Evolutionary conservation across 1,139 yeast genomes (phyloP).

Genomic region (Groenewaldozyma sp.): DNA sequence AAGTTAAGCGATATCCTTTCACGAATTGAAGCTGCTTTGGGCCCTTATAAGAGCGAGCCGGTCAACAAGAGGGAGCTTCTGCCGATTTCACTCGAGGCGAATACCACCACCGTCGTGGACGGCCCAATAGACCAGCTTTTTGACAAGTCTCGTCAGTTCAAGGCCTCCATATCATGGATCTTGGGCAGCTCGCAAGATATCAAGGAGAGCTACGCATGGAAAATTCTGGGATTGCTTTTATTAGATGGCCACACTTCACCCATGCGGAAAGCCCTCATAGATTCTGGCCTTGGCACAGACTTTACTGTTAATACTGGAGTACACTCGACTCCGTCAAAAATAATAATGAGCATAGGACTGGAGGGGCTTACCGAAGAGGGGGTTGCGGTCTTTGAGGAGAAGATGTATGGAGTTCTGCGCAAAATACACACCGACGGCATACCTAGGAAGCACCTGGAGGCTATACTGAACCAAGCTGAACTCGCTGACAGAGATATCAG

Average conservation of each 20-base stretch:
- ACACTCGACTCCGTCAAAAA: constrained; percentile 71
- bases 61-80: constrained; percentile 20
- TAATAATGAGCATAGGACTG: constrained; percentile 76
- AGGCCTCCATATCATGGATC: constrained; percentile 81
- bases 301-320: constrained; percentile 83
- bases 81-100: constrained; percentile 39
- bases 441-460: constrained; percentile 61
- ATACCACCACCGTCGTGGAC: constrained; percentile 33
- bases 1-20: constrained; percentile 54
- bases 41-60: constrained; percentile 34
- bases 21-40: constrained; percentile 46
- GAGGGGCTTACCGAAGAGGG: constrained; percentile 58
- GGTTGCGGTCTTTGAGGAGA: constrained; percentile 35
- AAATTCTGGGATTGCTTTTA: constrained; percentile 59
- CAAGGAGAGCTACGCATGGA: constrained; percentile 65
- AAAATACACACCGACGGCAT: constrained; percentile 35
- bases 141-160: constrained; percentile 60
- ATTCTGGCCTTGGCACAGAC: constrained; percentile 76
- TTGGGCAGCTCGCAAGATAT: constrained; percentile 65
- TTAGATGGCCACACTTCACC: constrained; percentile 93
- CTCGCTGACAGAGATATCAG: constrained; percentile 75
- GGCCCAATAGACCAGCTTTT: constrained; percentile 87
- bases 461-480: constrained; percentile 82
- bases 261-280: constrained; percentile 74
- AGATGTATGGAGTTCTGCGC: constrained; percentile 34